Conservation (phyloP, 2,329 filamentous ascomycete species). For the Paradendryphiella salina region DNA sequence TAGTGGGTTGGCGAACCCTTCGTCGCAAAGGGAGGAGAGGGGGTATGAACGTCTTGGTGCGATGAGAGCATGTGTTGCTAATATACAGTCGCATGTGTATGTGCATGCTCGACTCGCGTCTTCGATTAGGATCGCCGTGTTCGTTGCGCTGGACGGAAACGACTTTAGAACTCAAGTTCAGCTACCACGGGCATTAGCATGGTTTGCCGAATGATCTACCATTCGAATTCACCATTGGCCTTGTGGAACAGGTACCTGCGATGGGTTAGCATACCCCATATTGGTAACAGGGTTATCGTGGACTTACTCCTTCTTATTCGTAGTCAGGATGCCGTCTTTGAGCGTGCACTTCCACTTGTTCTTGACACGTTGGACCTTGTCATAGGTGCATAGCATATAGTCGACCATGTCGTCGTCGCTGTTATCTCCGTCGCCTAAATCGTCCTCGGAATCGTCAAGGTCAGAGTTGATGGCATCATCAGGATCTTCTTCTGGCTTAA, state of each 20-base stretch:
- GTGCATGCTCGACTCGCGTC: conserved; percentile 7
- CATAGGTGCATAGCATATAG: conserved; percentile 98
- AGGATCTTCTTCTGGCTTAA: conserved; percentile 61
- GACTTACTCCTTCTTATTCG: conserved; percentile 83
- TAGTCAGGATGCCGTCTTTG: conserved; percentile 92
- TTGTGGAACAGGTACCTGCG: conserved; percentile 91
- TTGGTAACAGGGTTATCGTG: too few species aligned
- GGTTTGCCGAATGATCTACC: conserved; percentile 60
- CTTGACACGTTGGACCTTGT: conserved; percentile 98
- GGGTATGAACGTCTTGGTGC: not conserved
- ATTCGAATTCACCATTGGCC: conserved; percentile 95
- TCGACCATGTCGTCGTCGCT: conserved; percentile 82
- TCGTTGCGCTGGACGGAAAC: conserved; percentile 14
- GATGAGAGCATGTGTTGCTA: not conserved
- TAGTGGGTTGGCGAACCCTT: not conserved
- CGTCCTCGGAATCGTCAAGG: conserved; percentile 91
- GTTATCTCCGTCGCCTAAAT: conserved; percentile 77
- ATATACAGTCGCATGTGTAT: not conserved
- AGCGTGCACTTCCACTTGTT: conserved; percentile 97
- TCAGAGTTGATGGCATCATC: conserved; percentile 99
- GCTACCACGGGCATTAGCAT: conserved; percentile 25
- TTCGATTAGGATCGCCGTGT: conserved; percentile 3
- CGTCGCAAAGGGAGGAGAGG: not conserved
- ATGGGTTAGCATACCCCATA: conserved; percentile 10
- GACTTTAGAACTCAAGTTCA: conserved; percentile 30